A percentile compares a stretch with the other conserved stretches of the same genome.
These are phyloP conservation scores for Vicia sativa DNA, from an alignment of 306 rosid species.

Conservation along the genomic window DNA sequence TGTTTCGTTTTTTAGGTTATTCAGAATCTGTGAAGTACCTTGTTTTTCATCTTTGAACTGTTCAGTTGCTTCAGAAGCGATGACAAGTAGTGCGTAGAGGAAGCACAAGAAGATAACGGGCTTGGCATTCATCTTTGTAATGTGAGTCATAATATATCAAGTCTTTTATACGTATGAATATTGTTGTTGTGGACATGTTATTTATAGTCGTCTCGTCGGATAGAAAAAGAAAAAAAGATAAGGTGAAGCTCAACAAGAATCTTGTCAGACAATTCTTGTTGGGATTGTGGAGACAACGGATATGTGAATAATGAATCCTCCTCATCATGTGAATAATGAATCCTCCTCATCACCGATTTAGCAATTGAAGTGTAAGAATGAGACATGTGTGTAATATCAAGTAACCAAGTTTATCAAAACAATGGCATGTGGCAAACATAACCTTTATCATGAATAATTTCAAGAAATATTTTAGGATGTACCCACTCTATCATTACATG, in stretches of 20 bases:
- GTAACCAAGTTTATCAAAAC: conserved; percentile 25
- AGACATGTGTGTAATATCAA: conserved; percentile 36
- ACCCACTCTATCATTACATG: too few relatives aligned
- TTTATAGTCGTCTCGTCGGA: conserved; percentile 25
- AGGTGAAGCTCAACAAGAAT: not conserved
- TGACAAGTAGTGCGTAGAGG: conserved; percentile 18
- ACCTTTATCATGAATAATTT: not conserved
- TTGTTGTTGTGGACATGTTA: not conserved
- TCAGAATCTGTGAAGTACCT: conserved; percentile 6
- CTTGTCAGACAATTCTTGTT: not conserved
- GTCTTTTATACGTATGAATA: conserved; percentile 13
- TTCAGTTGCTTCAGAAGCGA: conserved; percentile 28
- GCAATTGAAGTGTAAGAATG: not conserved
- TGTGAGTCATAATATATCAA: not conserved
- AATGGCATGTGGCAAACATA: conserved; percentile 31
- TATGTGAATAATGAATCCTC: conserved; percentile 7
- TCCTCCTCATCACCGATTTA: conserved; percentile 32
- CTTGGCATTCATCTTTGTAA: conserved; percentile 34
- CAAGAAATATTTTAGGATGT: too few relatives aligned
- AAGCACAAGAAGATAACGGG: conserved; percentile 28
- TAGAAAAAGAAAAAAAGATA: not conserved
- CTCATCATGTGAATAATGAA: conserved; percentile 9
- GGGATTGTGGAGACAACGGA: not conserved
- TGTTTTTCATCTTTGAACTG: conserved; percentile 28
- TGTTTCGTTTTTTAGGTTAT: too few relatives aligned